Evolutionary conservation across 768 basidiomycete genomes (phyloP), one percentile per base, ranked within the genome.

Genomic region (Lactifluus hygrophoroides): DNA sequence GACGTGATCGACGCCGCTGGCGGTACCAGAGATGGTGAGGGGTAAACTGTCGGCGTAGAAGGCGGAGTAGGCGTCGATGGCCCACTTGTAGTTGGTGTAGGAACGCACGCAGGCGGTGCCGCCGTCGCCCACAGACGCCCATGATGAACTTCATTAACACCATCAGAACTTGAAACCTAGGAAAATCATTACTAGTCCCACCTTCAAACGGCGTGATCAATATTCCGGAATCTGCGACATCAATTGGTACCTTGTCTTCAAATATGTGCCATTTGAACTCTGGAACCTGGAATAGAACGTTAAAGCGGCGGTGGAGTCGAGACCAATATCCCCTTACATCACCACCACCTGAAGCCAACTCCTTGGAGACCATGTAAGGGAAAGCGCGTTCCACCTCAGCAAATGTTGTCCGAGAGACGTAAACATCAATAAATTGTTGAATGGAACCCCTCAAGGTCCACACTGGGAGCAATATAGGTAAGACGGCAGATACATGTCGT

Each of bases 181-280:
- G 23, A 37, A 25, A 23, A 35, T 30, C 27, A 16, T 28, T 48
- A 19, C 23, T 2, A 1, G 62, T 2, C 80, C 62, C 63, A 85
- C 86, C 86, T 67, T 73, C 72, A 66, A 90, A 82, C 7, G 89
- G 88, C 10, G 80, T 83, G 10, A 90, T 70, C 50, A 71, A 64
- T 58, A 90, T 77, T 4, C 81, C 83, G 3, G 82, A 86, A 54
- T 80, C 77, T 51, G 74, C 76, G 25, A 93, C 80, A 54, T 85
- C 80, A 62, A 93, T 88, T 2, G 83, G 77, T 25, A 77, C 74
- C 17, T 77, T 77, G 61, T 90, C 82, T 43, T 83, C 78, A 63
- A 94, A 83, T 51, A 94, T 80, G 64, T 89, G 86, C 86, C 87
- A 94, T 65, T 78, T 77, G 67, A 94, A 85, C 60, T 87, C 83